These are phyloP conservation scores for Allium fistulosum DNA, from an alignment of 106 monocot species.

Conservation along the genomic window DNA sequence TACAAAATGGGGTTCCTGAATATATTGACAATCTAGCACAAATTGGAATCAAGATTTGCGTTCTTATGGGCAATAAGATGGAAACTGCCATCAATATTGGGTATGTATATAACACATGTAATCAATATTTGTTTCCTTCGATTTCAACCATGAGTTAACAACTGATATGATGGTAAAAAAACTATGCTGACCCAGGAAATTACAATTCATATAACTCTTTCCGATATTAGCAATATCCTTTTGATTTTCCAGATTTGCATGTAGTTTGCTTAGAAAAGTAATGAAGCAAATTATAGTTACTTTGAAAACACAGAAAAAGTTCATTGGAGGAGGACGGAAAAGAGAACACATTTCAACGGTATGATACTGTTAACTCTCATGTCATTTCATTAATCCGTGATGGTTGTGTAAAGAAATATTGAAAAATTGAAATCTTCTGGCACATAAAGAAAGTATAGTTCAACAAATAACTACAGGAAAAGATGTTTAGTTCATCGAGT, in stretches of 20 bases:
- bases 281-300: conserved; percentile 90
- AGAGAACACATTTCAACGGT: too few relatives aligned
- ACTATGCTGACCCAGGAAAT: too few relatives aligned
- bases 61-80: conserved; percentile 94
- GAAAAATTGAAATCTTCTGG: background rate
- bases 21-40: conserved; percentile 94
- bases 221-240: background rate
- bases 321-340: conserved; percentile 74
- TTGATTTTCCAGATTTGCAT: conserved; percentile 57
- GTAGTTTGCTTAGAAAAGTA: conserved; percentile 88
- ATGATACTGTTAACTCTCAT: too few relatives aligned
- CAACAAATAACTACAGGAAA: conserved; percentile 69
- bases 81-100: conserved; percentile 99
- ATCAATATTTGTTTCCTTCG: background rate
- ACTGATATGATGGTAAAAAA: too few relatives aligned
- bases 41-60: conserved; percentile 96
- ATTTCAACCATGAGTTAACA: background rate
- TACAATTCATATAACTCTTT: background rate
- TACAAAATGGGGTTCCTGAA: conserved; percentile 95
- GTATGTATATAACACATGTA: conserved; percentile 20
- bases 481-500: conserved; percentile 18
- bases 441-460: too few relatives aligned
- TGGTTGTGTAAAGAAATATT: too few relatives aligned
- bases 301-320: conserved; percentile 59
- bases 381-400: too few relatives aligned